Evolutionary conservation across 192 early-diverging fungal species (phyloP).

Genomic region (Coemansia sp.): DNA sequence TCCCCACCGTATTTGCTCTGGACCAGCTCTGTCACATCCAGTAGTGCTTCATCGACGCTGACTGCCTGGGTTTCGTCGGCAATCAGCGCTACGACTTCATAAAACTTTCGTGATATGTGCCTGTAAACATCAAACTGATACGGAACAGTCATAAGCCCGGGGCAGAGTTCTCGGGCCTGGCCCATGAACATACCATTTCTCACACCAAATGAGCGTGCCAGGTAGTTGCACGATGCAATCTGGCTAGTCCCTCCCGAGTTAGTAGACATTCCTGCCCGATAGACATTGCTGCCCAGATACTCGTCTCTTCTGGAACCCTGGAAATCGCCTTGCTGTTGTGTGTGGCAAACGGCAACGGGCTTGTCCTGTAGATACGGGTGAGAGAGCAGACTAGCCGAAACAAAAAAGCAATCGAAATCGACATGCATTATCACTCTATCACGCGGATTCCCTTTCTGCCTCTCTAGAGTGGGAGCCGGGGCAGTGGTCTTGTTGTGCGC

Average conservation of each 20-base stretch:
- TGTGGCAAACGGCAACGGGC: constrained; percentile 75
- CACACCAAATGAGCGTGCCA: constrained; percentile 70
- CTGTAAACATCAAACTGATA: constrained; percentile 79
- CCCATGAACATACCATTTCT: constrained; percentile 76
- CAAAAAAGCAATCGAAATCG: constrained; percentile 96
- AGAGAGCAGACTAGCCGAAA: constrained; percentile 68
- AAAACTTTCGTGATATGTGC: constrained; percentile 57
- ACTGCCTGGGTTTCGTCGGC: constrained; percentile 74
- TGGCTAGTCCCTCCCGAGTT: constrained; percentile 43
- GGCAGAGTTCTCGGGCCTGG: constrained; percentile 66
- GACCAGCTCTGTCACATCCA: constrained; percentile 59
- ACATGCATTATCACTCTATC: constrained; percentile 66
- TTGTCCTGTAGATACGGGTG: constrained; percentile 60
- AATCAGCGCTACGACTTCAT: constrained; percentile 61
- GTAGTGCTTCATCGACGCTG: constrained; percentile 80
- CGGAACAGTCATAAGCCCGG: constrained; percentile 58
- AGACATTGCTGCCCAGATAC: neutral
- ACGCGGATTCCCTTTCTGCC: neutral
- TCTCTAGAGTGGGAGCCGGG: neutral
- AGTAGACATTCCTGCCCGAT: too few relatives aligned
- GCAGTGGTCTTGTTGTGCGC: neutral
- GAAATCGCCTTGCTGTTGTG: constrained; percentile 27
- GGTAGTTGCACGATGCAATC: constrained; percentile 87
- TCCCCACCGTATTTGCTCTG: constrained; percentile 16
- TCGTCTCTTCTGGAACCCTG: neutral